Percentiles rank a stretch among this genome's conserved stretches.
Conservation (phyloP, 129 eudicot species). For the Glebionis coronaria region DNA sequence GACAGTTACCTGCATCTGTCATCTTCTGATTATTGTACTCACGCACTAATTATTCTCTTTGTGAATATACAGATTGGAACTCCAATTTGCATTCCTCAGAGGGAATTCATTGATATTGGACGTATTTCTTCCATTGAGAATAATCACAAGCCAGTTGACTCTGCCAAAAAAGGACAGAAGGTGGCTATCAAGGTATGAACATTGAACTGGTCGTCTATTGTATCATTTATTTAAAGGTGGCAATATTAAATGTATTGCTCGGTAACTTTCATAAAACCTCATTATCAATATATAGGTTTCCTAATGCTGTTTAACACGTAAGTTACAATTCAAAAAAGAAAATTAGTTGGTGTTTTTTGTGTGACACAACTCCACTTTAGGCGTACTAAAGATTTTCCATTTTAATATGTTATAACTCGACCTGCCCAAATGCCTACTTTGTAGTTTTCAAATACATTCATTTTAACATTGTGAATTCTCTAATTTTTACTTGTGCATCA, state of each 20-base stretch:
- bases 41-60: neutral
- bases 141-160: constrained; percentile 85
- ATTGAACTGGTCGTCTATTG: neutral
- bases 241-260: neutral
- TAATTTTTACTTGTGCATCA: neutral
- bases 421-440: neutral
- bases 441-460: neutral
- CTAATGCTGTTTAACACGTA: neutral
- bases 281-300: too few species aligned
- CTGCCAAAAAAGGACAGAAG: constrained; percentile 87
- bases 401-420: neutral
- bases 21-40: neutral
- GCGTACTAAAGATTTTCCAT: neutral
- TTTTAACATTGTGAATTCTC: neutral
- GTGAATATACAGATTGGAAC: constrained; percentile 63
- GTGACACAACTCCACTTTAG: neutral
- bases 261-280: too few species aligned
- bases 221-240: neutral
- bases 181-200: constrained; percentile 90
- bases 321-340: neutral
- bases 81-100: constrained; percentile 83
- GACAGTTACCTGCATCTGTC: neutral
- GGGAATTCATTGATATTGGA: constrained; percentile 82
- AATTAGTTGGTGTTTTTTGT: neutral
- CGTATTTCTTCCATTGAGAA: constrained; percentile 90